phyloP scores from a whole-genome alignment of 202 grass and related monocot species.

The Dendrocalamus latiflorus region DNA sequence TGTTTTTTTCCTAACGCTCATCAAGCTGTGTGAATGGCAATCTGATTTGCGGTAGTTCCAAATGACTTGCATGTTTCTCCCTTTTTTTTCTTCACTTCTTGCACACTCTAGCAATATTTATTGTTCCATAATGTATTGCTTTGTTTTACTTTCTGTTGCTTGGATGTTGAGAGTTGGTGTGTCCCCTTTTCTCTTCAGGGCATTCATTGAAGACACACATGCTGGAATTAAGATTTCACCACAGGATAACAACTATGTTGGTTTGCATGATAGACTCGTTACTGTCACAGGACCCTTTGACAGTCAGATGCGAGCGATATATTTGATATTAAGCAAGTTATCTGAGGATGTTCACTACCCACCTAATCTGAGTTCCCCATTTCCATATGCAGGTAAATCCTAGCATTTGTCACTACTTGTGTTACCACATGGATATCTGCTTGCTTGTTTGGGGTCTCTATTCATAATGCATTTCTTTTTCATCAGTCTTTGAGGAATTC shows the following conservation, averaged over 20 bases:
- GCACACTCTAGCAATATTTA: background rate
- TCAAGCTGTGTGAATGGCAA: background rate
- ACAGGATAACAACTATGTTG: slow-evolving; percentile 86
- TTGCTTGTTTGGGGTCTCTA: too few species aligned
- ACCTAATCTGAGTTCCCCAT: slow-evolving; percentile 82
- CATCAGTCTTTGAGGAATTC: too few species aligned
- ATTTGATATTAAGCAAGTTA: slow-evolving; percentile 83
- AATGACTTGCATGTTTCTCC: background rate
- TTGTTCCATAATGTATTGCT: background rate
- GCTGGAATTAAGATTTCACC: slow-evolving; percentile 99
- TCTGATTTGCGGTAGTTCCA: background rate
- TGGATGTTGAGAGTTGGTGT: slow-evolving; percentile 19
- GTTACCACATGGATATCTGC: background rate
- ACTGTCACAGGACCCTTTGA: slow-evolving; percentile 85
- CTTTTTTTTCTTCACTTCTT: background rate
- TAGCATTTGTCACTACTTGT: background rate
- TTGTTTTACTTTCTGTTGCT: background rate
- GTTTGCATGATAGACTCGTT: slow-evolving; percentile 92
- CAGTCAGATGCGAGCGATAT: slow-evolving; percentile 75
- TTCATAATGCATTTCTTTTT: too few species aligned
- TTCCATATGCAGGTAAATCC: slow-evolving; percentile 82
- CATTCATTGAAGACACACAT: slow-evolving; percentile 90
- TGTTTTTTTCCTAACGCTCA: background rate
- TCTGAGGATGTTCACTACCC: slow-evolving; percentile 73
- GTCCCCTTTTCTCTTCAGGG: slow-evolving; percentile 43